Conservation (phyloP, 495 filamentous ascomycete genomes). For the Aspergillus carlsbadensis region DNA sequence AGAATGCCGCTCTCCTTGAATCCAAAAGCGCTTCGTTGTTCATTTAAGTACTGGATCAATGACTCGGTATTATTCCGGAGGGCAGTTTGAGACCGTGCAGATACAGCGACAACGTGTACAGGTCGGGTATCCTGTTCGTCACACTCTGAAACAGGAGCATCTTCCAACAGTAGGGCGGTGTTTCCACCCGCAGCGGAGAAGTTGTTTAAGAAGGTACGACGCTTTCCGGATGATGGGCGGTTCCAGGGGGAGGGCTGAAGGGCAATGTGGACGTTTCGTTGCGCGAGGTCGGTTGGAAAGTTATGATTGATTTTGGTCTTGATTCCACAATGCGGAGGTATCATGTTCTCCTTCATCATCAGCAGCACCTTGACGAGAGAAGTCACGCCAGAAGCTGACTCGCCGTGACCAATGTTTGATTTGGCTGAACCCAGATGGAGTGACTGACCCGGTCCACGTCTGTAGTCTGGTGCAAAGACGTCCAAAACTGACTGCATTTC, state of each 20-base stretch:
- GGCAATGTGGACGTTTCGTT: constrained; percentile 75
- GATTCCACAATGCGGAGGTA: constrained; percentile 87
- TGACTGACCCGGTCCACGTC: constrained; percentile 66
- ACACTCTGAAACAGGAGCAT: constrained; percentile 41
- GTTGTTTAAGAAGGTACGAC: constrained; percentile 68
- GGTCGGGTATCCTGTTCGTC: constrained; percentile 53
- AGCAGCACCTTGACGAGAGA: constrained; percentile 80
- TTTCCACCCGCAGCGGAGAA: constrained; percentile 62
- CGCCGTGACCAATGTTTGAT: constrained; percentile 86
- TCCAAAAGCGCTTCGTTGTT: constrained; percentile 43
- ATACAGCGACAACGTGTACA: constrained; percentile 50
- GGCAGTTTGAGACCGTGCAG: constrained; percentile 52
- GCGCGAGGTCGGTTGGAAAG: constrained; percentile 71
- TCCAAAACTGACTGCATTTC: constrained; percentile 79
- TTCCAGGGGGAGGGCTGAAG: constrained; percentile 58
- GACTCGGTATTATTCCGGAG: constrained; percentile 54
- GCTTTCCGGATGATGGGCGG: constrained; percentile 59
- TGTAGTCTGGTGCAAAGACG: constrained; percentile 71
- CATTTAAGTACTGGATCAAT: constrained; percentile 50
- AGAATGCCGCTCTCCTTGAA: constrained; percentile 36
- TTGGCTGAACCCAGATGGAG: constrained; percentile 84
- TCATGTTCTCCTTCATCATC: constrained; percentile 81
- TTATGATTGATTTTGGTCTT: constrained; percentile 78
- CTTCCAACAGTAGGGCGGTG: constrained; percentile 54
- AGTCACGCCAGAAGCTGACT: constrained; percentile 82